A percentile compares a stretch with the other conserved stretches of the same genome.
These are phyloP conservation scores for Ramaria rubella DNA, from an alignment of 768 basidiomycete genomes.

Conservation along the genomic window DNA sequence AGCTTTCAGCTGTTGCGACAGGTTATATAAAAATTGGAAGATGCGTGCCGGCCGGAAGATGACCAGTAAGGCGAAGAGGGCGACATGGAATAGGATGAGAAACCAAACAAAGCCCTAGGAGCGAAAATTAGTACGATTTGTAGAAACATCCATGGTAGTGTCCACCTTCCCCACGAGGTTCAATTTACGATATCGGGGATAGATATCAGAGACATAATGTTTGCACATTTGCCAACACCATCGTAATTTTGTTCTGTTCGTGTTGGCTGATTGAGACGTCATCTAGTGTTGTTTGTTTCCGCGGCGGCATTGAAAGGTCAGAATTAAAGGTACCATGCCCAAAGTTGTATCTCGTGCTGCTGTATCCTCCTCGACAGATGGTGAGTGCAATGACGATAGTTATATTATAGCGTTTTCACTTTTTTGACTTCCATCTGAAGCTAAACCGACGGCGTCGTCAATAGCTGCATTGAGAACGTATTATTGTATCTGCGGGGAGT, in stretches of 20 bases:
- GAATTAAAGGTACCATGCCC: slow-evolving; percentile 50
- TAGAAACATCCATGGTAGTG: slow-evolving; percentile 8
- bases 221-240: slow-evolving; percentile 15
- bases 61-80: slow-evolving; percentile 34
- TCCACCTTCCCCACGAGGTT: slow-evolving; percentile 50
- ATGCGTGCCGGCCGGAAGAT: slow-evolving; percentile 58
- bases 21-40: slow-evolving; percentile 65
- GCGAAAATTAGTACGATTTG: slow-evolving; percentile 8
- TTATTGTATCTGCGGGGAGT: slow-evolving; percentile 86
- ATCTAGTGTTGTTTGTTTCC: background rate
- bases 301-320: background rate
- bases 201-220: slow-evolving; percentile 28
- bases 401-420: slow-evolving; percentile 10
- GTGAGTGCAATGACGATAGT: slow-evolving; percentile 34
- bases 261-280: background rate
- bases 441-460: slow-evolving; percentile 73
- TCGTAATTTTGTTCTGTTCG: background rate
- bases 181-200: slow-evolving; percentile 43
- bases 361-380: slow-evolving; percentile 82
- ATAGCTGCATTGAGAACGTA: slow-evolving; percentile 74
- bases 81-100: slow-evolving; percentile 48
- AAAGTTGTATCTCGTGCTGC: slow-evolving; percentile 88
- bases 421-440: slow-evolving; percentile 37
- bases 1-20: slow-evolving; percentile 53
- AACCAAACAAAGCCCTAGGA: slow-evolving; percentile 53